Percentiles rank a stretch among this genome's conserved stretches.
Evolutionary conservation across 805 yeast species (phyloP).

Genomic region (Kazachstania kunashirensis): DNA sequence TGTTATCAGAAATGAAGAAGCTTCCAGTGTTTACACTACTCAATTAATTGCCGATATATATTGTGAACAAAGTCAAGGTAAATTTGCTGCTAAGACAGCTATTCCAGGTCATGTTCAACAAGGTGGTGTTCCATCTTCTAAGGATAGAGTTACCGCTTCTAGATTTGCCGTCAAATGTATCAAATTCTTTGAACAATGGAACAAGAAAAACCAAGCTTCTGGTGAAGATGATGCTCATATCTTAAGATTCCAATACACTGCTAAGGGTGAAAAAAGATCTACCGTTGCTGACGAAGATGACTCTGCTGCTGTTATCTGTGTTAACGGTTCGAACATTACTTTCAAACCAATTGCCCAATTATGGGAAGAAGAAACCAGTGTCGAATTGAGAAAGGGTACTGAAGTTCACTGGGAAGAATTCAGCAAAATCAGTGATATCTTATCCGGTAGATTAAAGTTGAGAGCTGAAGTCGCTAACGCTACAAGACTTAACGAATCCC

Average conservation of each 20-base stretch:
- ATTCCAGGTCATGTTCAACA: conserved; percentile 98
- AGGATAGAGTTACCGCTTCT: conserved; percentile 84
- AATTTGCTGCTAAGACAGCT: conserved; percentile 87
- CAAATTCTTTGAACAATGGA: conserved; percentile 70
- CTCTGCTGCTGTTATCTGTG: conserved; percentile 56
- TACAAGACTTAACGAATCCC: conserved; percentile 1
- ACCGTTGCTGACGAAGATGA: conserved; percentile 35
- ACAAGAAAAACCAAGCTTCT: conserved; percentile 27
- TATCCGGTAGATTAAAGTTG: conserved; percentile 59
- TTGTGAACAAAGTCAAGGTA: conserved; percentile 63
- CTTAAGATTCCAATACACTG: conserved; percentile 41
- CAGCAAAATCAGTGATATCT: conserved; percentile 50
- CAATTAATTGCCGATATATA: conserved; percentile 76
- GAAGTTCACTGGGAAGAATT: conserved; percentile 60
- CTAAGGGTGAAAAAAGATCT: conserved; percentile 39
- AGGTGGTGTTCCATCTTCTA: conserved; percentile 90
- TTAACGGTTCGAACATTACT: conserved; percentile 53
- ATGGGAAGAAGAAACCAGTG: conserved; percentile 53
- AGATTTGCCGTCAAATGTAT: conserved; percentile 86
- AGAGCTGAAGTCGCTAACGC: conserved; percentile 32
- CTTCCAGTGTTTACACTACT: conserved; percentile 75
- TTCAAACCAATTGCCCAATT: conserved; percentile 49
- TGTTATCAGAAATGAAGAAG: conserved; percentile 72
- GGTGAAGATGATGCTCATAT: conserved; percentile 34
- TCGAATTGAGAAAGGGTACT: conserved; percentile 53